A percentile compares a stretch with the other conserved stretches of the same genome.
Conservation (phyloP, 495 filamentous ascomycete genomes). For the Geopyxis carbonaria region DNA sequence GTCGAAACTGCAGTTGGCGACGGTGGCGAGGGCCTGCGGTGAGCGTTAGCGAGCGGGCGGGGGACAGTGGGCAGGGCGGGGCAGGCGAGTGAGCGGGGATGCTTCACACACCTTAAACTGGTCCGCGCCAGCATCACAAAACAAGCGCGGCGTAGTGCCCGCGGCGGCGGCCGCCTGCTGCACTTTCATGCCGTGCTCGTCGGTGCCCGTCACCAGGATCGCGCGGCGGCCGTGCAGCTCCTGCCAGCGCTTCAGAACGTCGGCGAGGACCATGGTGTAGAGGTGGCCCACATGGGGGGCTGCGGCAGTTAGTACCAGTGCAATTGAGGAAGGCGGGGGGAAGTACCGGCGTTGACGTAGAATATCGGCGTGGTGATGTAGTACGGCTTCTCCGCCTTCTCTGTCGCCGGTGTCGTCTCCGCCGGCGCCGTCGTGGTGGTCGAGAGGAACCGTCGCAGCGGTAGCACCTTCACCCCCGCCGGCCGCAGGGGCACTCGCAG, state of each 20-base stretch:
- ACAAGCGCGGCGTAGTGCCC: slow-evolving; percentile 33
- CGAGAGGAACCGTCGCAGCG: too few species aligned
- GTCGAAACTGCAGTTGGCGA: slow-evolving; percentile 52
- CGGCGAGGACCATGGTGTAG: slow-evolving; percentile 78
- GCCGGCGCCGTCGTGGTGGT: not conserved
- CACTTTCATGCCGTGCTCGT: slow-evolving; percentile 96
- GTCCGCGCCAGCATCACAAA: slow-evolving; percentile 45
- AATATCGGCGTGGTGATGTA: slow-evolving; percentile 97
- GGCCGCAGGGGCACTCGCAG: too few species aligned
- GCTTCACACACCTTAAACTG: slow-evolving; percentile 34
- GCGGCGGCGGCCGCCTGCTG: slow-evolving; percentile 63
- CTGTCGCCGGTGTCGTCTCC: not conserved
- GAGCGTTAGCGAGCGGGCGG: not conserved
- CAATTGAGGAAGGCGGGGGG: slow-evolving; percentile 1
- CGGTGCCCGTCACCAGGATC: slow-evolving; percentile 77
- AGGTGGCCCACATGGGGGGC: slow-evolving; percentile 90
- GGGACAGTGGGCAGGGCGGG: too few species aligned
- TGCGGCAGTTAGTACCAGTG: slow-evolving; percentile 25
- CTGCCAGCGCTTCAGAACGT: slow-evolving; percentile 88
- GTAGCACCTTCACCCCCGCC: too few species aligned
- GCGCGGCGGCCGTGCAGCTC: slow-evolving; percentile 50
- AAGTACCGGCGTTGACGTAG: slow-evolving; percentile 86
- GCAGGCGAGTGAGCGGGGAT: not conserved
- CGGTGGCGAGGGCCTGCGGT: slow-evolving; percentile 46
- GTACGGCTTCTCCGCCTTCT: slow-evolving; percentile 53